Percentiles rank a stretch among this genome's conserved stretches.
These are phyloP conservation scores for Pseudisothecium myosuroides DNA, from an alignment of 225 moss, liverwort and hornwort genomes.

Conservation along the genomic window DNA sequence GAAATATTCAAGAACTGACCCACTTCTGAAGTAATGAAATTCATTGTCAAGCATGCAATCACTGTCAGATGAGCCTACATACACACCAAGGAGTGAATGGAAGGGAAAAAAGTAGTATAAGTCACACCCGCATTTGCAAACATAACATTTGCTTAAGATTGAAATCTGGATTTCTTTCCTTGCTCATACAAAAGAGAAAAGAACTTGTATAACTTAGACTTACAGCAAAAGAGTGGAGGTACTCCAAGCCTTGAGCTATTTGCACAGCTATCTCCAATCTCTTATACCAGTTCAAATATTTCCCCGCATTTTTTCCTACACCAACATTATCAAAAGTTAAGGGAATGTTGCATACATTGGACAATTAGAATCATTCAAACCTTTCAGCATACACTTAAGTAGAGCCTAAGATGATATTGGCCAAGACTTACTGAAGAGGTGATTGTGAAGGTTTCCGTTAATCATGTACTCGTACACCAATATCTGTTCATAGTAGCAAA, in stretches of 20 bases:
- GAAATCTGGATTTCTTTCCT: background rate
- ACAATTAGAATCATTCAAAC: background rate
- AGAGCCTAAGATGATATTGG: background rate
- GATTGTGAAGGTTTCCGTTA: constrained; percentile 42
- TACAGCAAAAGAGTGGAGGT: constrained; percentile 28
- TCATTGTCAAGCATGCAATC: background rate
- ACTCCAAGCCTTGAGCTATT: constrained; percentile 33
- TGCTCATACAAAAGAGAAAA: background rate
- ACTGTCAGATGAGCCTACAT: background rate
- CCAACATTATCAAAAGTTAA: background rate
- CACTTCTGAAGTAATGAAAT: background rate
- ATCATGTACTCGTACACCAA: constrained; percentile 55
- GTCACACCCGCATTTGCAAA: background rate
- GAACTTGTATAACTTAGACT: background rate
- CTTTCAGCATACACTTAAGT: background rate
- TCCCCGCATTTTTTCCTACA: constrained; percentile 18
- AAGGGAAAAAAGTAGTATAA: background rate
- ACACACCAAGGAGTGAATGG: background rate
- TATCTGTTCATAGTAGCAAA: constrained; percentile 27
- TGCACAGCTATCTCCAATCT: constrained; percentile 28
- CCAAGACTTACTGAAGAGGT: constrained; percentile 22
- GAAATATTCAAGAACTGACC: background rate
- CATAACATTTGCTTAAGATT: background rate
- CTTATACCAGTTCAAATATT: constrained; percentile 32
- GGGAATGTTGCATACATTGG: background rate